phyloP scores from a whole-genome alignment of 768 basidiomycete genomes.

The Mycena belliarum region DNA sequence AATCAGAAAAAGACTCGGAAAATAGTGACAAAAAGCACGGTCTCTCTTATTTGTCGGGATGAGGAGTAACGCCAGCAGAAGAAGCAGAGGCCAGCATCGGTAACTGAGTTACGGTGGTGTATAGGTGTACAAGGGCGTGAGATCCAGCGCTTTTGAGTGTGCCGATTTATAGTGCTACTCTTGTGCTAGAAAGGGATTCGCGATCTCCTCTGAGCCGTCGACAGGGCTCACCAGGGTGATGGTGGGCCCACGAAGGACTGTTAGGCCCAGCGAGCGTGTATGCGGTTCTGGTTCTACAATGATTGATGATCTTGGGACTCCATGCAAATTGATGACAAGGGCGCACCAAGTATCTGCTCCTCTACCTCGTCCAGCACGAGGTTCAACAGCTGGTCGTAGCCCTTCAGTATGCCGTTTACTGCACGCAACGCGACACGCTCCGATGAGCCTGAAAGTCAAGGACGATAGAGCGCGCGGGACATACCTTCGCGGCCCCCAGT shows the following conservation, averaged over 20 bases:
- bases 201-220: slow-evolving; percentile 93
- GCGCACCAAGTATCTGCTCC: slow-evolving; percentile 73
- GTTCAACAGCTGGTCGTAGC: slow-evolving; percentile 94
- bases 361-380: slow-evolving; percentile 95
- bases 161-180: slow-evolving; percentile 41
- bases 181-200: slow-evolving; percentile 81
- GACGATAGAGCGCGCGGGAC: neutral
- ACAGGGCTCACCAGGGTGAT: slow-evolving; percentile 93
- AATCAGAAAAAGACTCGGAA: slow-evolving; percentile 51
- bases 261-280: slow-evolving; percentile 74
- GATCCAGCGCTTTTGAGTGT: neutral
- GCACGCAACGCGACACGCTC: slow-evolving; percentile 16
- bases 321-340: slow-evolving; percentile 13
- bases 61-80: too few relatives aligned
- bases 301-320: slow-evolving; percentile 3
- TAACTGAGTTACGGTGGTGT: neutral
- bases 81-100: too few relatives aligned
- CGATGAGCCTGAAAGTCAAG: neutral
- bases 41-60: slow-evolving; percentile 10
- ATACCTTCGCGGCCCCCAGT: slow-evolving; percentile 97
- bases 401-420: slow-evolving; percentile 94
- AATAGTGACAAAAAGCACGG: slow-evolving; percentile 32
- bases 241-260: slow-evolving; percentile 91
- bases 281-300: slow-evolving; percentile 60
- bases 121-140: neutral